A percentile compares a stretch with the other conserved stretches of the same genome.
phyloP scores from a whole-genome alignment of 805 yeast genomes.

The Cyberlindnera sargentensis region DNA sequence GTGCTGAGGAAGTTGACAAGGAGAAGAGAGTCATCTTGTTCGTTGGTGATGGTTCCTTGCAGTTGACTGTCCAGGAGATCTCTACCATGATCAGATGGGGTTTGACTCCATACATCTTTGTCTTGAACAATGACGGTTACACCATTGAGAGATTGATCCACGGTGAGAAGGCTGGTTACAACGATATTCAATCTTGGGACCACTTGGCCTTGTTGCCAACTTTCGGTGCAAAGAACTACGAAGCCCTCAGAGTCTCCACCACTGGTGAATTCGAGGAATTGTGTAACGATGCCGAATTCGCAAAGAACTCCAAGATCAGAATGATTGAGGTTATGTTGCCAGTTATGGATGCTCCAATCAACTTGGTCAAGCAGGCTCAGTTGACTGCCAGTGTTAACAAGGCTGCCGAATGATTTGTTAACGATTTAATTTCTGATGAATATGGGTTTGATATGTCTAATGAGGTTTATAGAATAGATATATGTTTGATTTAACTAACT shows the following conservation, averaged over 20 bases:
- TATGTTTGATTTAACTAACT: too few relatives aligned
- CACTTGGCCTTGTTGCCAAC: constrained; percentile 49
- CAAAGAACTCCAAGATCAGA: constrained; percentile 52
- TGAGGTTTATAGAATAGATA: not conserved
- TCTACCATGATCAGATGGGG: constrained; percentile 50
- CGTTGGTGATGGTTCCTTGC: constrained; percentile 66
- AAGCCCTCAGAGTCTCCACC: constrained; percentile 45
- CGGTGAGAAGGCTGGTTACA: constrained; percentile 46
- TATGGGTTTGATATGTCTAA: too few relatives aligned
- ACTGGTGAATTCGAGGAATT: constrained; percentile 52
- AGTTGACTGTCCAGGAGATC: constrained; percentile 58
- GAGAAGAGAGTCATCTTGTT: constrained; percentile 43
- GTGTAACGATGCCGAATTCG: constrained; percentile 40
- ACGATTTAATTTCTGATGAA: too few relatives aligned
- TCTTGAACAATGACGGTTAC: constrained; percentile 60
- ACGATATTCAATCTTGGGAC: constrained; percentile 65
- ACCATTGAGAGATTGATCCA: constrained; percentile 59
- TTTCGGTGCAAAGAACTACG: constrained; percentile 44
- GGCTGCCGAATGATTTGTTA: not conserved
- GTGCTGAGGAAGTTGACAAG: constrained; percentile 36
- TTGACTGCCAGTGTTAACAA: constrained; percentile 34
- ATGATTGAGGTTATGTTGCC: constrained; percentile 62
- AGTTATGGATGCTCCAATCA: constrained; percentile 62
- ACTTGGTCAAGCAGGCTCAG: constrained; percentile 62
- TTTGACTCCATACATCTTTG: constrained; percentile 48